Evolutionary conservation across 768 basidiomycete species (phyloP).

Genomic region (Asterophora lycoperdoides): DNA sequence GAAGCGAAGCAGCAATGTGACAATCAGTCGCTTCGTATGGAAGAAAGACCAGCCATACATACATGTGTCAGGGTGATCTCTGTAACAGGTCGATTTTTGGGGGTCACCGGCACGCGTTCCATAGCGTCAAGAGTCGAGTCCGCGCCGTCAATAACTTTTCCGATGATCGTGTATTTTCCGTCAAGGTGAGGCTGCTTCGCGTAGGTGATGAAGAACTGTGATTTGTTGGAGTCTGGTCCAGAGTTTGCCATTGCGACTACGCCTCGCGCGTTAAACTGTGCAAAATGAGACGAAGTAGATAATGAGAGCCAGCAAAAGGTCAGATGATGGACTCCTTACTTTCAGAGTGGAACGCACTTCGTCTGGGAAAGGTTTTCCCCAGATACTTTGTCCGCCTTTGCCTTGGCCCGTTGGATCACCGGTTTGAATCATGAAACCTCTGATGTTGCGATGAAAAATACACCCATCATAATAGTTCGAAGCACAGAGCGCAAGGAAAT

Average conservation of each 20-base stretch:
- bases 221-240: constrained; percentile 91
- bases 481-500: constrained; percentile 92
- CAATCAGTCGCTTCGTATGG: constrained; percentile 3
- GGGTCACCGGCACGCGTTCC: constrained; percentile 86
- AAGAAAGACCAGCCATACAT: constrained; percentile 25
- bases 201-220: constrained; percentile 87
- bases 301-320: constrained; percentile 8
- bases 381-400: constrained; percentile 95
- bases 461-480: constrained; percentile 82
- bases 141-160: constrained; percentile 97
- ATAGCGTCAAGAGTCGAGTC: constrained; percentile 92
- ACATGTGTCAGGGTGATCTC: constrained; percentile 85
- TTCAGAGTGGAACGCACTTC: constrained; percentile 94
- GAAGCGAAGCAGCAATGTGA: too few species aligned
- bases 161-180: constrained; percentile 91
- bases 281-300: constrained; percentile 19
- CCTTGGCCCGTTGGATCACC: constrained; percentile 88
- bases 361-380: constrained; percentile 89
- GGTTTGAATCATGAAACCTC: constrained; percentile 93
- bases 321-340: constrained; percentile 38
- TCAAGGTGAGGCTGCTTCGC: constrained; percentile 93
- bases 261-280: constrained; percentile 90
- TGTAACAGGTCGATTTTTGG: constrained; percentile 81
- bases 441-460: constrained; percentile 93
- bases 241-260: constrained; percentile 98